A percentile compares a stretch with the other conserved stretches of the same genome.
These are phyloP conservation scores for Aspergillus sp. DNA, from an alignment of 2,329 filamentous ascomycete genomes.

Conservation along the genomic window DNA sequence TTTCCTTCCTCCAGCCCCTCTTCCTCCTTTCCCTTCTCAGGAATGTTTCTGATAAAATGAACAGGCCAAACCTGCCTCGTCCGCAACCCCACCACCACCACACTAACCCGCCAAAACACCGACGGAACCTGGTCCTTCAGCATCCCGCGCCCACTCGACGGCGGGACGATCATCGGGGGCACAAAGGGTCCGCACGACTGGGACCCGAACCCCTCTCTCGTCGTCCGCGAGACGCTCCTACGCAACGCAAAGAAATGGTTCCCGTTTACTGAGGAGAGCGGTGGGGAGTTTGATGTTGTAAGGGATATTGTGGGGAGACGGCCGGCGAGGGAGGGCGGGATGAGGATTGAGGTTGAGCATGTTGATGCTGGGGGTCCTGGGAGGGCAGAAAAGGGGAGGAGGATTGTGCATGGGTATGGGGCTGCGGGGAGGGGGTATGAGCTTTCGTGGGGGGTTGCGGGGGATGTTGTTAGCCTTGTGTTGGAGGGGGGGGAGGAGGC, in stretches of 20 bases:
- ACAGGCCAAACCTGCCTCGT: constrained; percentile 55
- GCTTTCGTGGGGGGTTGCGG: constrained; percentile 64
- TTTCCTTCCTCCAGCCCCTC: background rate
- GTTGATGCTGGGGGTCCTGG: constrained; percentile 18
- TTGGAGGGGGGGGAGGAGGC: constrained; percentile 36
- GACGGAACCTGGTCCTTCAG: constrained; percentile 68
- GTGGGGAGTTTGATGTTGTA: constrained; percentile 47
- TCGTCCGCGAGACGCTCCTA: constrained; percentile 56
- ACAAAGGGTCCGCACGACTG: constrained; percentile 66
- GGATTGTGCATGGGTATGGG: constrained; percentile 61
- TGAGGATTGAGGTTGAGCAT: constrained; percentile 59
- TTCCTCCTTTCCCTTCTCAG: background rate
- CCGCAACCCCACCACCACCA: constrained; percentile 48
- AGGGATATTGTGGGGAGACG: constrained; percentile 53
- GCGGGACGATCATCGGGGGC: constrained; percentile 69
- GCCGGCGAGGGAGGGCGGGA: constrained; percentile 50
- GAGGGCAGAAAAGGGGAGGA: constrained; percentile 17
- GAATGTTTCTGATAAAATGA: background rate
- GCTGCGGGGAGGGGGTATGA: constrained; percentile 66
- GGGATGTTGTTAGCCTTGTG: constrained; percentile 49
- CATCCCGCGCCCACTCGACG: constrained; percentile 64
- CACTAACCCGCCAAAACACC: constrained; percentile 64
- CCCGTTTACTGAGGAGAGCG: constrained; percentile 42
- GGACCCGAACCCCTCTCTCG: constrained; percentile 54
- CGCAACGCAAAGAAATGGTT: constrained; percentile 46